Percentiles rank a stretch among this genome's conserved stretches.
Conservation (phyloP, 768 basidiomycete species). For the Podaxis sp. region DNA sequence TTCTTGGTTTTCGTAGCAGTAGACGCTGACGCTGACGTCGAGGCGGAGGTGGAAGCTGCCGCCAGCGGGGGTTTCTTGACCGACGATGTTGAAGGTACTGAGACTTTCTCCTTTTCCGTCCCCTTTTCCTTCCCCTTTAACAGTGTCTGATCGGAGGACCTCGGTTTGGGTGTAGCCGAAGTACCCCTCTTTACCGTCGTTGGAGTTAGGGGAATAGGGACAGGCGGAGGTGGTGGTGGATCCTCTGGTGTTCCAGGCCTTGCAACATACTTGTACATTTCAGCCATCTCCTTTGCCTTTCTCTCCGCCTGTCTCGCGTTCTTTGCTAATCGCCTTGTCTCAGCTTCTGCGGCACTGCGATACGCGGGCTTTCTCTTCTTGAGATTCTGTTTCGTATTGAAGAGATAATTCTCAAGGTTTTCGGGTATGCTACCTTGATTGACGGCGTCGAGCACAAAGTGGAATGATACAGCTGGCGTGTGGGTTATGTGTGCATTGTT, state of each 20-base stretch:
- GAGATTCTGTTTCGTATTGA: conserved; percentile 24
- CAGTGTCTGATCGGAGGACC: not conserved
- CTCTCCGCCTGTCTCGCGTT: conserved; percentile 10
- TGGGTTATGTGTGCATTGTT: conserved; percentile 32
- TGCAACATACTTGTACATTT: not conserved
- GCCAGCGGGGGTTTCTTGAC: not conserved
- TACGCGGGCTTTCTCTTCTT: conserved; percentile 22
- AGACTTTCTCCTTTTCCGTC: not conserved
- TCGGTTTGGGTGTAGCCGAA: not conserved
- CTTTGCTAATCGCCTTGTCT: conserved; percentile 12
- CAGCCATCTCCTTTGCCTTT: conserved; percentile 9
- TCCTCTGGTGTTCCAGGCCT: not conserved
- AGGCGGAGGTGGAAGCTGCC: not conserved
- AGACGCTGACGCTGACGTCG: not conserved
- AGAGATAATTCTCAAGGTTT: conserved; percentile 43
- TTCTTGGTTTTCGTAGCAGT: not conserved
- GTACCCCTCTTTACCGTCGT: not conserved
- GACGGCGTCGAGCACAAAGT: conserved; percentile 56
- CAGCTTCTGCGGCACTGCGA: conserved; percentile 7
- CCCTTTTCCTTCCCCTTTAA: conserved; percentile 4
- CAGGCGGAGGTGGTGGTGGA: not conserved
- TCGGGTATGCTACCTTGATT: conserved; percentile 43
- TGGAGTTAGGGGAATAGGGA: not conserved
- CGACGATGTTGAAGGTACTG: not conserved
- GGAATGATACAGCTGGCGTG: conserved; percentile 48